Conservation (phyloP, 2,329 filamentous ascomycete genomes). For the Aspergillus quadricinctus region DNA sequence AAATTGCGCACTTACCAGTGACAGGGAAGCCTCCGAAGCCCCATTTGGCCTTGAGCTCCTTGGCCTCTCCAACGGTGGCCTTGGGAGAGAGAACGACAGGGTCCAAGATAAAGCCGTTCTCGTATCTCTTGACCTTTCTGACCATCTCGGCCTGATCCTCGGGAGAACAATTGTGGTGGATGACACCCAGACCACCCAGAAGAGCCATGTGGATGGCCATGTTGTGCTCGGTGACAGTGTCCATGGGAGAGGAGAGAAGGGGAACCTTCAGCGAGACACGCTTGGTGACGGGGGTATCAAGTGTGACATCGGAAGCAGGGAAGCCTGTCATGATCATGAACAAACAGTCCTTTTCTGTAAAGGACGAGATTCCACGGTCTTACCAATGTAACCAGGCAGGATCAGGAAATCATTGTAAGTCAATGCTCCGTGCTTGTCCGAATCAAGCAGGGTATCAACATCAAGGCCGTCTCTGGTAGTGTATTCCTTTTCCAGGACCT, state of each 20-base stretch:
- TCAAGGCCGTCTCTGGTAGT: slow-evolving; percentile 77
- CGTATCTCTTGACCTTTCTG: slow-evolving; percentile 96
- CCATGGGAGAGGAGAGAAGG: slow-evolving; percentile 97
- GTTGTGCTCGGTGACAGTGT: slow-evolving; percentile 98
- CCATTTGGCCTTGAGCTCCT: slow-evolving; percentile 93
- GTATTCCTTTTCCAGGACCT: slow-evolving; percentile 75
- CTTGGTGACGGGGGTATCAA: slow-evolving; percentile 93
- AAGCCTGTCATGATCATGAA: slow-evolving; percentile 57
- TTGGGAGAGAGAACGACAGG: slow-evolving; percentile 84
- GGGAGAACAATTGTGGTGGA: slow-evolving; percentile 99
- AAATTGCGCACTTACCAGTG: slow-evolving; percentile 68
- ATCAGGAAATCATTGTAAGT: slow-evolving; percentile 99
- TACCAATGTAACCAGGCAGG: slow-evolving; percentile 91
- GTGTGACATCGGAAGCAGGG: slow-evolving; percentile 77
- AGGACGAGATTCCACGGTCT: slow-evolving; percentile 15
- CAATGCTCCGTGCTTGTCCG: slow-evolving; percentile 83
- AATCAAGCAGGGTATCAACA: slow-evolving; percentile 82
- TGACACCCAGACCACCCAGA: slow-evolving; percentile 64
- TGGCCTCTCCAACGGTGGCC: slow-evolving; percentile 87
- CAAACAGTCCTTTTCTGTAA: slow-evolving; percentile 13
- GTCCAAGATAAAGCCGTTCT: slow-evolving; percentile 98
- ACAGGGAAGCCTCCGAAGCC: slow-evolving; percentile 98
- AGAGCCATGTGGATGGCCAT: slow-evolving; percentile 90
- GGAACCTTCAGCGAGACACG: slow-evolving; percentile 94
- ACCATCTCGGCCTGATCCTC: slow-evolving; percentile 99